Evolutionary conservation across 1,139 yeast species (phyloP).

Genomic region (Arxiozyma bovina): DNA sequence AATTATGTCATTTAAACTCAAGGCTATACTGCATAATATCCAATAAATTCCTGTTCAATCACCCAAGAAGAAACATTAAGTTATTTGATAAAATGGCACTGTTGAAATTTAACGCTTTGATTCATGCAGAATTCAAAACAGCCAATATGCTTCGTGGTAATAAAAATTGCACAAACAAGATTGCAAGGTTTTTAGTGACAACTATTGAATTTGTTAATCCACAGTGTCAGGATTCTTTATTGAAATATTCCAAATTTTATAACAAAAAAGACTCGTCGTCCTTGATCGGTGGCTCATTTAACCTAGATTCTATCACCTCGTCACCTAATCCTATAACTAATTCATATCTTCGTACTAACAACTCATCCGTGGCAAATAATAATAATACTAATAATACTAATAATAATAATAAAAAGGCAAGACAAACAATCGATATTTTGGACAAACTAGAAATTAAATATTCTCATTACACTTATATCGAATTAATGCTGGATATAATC

Average conservation of each 20-base stretch:
- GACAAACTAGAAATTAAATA: constrained; percentile 20
- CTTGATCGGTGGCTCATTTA: constrained; percentile 25
- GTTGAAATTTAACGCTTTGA: constrained; percentile 25
- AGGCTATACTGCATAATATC: constrained; percentile 19
- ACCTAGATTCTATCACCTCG: constrained; percentile 7
- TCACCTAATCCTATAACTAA: neutral
- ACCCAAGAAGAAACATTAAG: constrained; percentile 11
- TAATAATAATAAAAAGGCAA: neutral
- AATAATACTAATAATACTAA: no score
- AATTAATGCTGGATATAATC: constrained; percentile 33
- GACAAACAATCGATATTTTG: constrained; percentile 3
- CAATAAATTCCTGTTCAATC: constrained; percentile 21
- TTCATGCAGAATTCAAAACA: constrained; percentile 25
- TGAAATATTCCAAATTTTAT: constrained; percentile 27
- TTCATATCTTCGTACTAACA: neutral
- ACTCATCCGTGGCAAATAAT: neutral
- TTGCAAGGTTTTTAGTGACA: constrained; percentile 21
- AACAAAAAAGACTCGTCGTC: constrained; percentile 11
- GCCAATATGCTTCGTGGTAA: constrained; percentile 10
- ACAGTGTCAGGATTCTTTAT: constrained; percentile 28
- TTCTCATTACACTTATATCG: constrained; percentile 31
- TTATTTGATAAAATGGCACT: constrained; percentile 21
- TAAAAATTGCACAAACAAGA: neutral
- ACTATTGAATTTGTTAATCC: constrained; percentile 27
- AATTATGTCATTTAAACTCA: constrained; percentile 21